phyloP scores from a whole-genome alignment of 1,284 basidiomycete genomes.

The Rhodofomes roseus region DNA sequence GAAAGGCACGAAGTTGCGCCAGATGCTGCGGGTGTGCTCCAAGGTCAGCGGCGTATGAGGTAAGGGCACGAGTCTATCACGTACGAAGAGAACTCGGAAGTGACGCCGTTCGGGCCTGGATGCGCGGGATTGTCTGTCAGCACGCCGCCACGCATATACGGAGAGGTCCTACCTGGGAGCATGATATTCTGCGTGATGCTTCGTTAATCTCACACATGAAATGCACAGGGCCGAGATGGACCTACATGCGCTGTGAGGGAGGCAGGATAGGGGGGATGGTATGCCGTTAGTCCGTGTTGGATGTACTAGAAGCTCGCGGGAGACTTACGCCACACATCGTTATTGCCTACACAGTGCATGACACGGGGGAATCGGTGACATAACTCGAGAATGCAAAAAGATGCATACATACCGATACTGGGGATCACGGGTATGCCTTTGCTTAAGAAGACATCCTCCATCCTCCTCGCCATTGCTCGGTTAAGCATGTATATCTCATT shows the following conservation, averaged over 20 bases:
- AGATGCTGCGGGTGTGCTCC: constrained; percentile 52
- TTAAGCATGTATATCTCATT: constrained; percentile 83
- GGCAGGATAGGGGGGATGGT: constrained; percentile 6
- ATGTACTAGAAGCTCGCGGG: constrained; percentile 2
- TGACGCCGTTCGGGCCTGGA: constrained; percentile 77
- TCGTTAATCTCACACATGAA: constrained; percentile 7
- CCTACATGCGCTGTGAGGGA: constrained; percentile 56
- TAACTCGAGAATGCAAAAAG: neutral
- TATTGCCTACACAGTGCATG: constrained; percentile 55
- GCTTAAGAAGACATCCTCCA: constrained; percentile 65
- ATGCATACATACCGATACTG: constrained; percentile 58
- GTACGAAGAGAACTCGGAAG: constrained; percentile 70
- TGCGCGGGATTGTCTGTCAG: constrained; percentile 5
- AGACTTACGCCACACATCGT: constrained; percentile 82
- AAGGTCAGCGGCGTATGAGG: constrained; percentile 10
- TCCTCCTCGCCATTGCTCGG: constrained; percentile 61
- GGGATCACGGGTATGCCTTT: constrained; percentile 82
- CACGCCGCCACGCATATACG: neutral
- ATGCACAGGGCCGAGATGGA: constrained; percentile 8
- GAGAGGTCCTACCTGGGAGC: constrained; percentile 45
- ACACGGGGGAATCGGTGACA: neutral
- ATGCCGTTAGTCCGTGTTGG: constrained; percentile 8
- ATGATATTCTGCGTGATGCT: constrained; percentile 53
- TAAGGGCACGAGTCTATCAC: constrained; percentile 20
- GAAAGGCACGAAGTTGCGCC: constrained; percentile 83